Evolutionary conservation across 352 stramenopile species (phyloP).

Genomic region (Phytophthora podocarpi): DNA sequence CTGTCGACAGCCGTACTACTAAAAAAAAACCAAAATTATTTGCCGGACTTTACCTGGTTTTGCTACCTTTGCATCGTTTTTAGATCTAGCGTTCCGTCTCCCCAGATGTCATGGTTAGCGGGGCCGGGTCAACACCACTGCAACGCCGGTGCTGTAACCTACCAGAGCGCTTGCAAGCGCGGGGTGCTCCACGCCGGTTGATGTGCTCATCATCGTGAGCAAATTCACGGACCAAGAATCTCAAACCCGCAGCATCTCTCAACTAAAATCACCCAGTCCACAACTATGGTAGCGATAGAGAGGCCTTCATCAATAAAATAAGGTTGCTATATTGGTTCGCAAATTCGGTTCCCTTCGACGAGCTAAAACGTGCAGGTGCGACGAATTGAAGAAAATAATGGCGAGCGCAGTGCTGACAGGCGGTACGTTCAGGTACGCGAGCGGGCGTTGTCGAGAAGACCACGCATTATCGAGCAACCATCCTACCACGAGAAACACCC

Average conservation of each 20-base stretch:
- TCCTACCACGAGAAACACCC: not conserved
- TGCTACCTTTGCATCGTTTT: constrained; percentile 4
- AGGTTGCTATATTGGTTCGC: too few relatives aligned
- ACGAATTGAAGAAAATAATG: constrained; percentile 5
- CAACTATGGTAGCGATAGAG: too few relatives aligned
- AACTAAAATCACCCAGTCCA: too few relatives aligned
- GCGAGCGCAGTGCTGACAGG: constrained; percentile 9
- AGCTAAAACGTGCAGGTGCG: constrained; percentile 8
- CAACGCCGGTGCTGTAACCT: constrained; percentile 11
- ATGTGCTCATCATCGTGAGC: not conserved
- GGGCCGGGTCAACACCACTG: constrained; percentile 5
- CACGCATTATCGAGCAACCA: constrained; percentile 9
- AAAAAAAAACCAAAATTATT: not conserved
- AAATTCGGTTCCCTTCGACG: constrained; percentile 1
- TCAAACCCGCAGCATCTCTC: too few relatives aligned
- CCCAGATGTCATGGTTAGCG: constrained; percentile 16
- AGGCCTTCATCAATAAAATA: not conserved
- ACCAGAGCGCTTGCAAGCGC: constrained; percentile 12
- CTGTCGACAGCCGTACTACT: not conserved
- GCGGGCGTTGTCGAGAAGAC: not conserved
- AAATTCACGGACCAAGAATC: not conserved
- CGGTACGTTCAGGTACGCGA: not conserved
- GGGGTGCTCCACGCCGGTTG: constrained; percentile 4
- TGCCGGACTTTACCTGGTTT: too few relatives aligned
- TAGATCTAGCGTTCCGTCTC: constrained; percentile 1